Percentiles rank a stretch among this genome's conserved stretches.
Evolutionary conservation across 306 rosid species (phyloP).

Genomic region (Citrullus amarus): DNA sequence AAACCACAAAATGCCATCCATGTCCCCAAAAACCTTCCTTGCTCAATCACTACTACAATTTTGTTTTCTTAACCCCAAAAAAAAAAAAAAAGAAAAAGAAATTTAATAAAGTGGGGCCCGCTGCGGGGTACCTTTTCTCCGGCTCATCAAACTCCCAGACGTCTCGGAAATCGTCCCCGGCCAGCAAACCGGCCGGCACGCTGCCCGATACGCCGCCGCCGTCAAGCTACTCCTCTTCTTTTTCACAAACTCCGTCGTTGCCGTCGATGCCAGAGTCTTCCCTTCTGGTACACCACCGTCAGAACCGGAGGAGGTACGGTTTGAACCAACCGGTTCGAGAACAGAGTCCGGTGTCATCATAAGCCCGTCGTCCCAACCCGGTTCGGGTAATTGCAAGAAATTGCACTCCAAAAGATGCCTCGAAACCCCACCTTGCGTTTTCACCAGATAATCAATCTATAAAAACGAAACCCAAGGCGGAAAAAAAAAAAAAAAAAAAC

Average conservation of each 20-base stretch:
- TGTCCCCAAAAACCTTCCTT: slow-evolving; percentile 3
- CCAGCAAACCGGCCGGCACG: slow-evolving; percentile 35
- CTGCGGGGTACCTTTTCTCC: slow-evolving; percentile 71
- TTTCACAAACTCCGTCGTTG: slow-evolving; percentile 61
- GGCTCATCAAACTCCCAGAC: slow-evolving; percentile 46
- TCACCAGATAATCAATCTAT: slow-evolving; percentile 46
- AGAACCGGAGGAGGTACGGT: slow-evolving; percentile 50
- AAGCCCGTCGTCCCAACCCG: slow-evolving; percentile 39
- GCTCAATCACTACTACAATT: neutral
- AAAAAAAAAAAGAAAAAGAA: neutral
- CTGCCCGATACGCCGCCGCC: slow-evolving; percentile 12
- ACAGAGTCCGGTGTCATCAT: slow-evolving; percentile 62
- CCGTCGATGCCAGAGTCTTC: slow-evolving; percentile 45
- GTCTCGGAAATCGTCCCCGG: slow-evolving; percentile 30
- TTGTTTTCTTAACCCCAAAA: neutral
- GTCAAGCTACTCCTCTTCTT: slow-evolving; percentile 40
- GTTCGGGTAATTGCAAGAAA: slow-evolving; percentile 47
- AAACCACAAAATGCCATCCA: neutral
- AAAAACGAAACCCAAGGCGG: neutral
- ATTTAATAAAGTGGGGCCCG: slow-evolving; percentile 75
- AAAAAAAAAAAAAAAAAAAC: neutral
- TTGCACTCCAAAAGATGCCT: slow-evolving; percentile 57
- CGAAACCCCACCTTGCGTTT: slow-evolving; percentile 34
- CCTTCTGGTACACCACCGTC: slow-evolving; percentile 48
- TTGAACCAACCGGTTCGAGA: slow-evolving; percentile 61